These are phyloP conservation scores for Leccinum subgranulosum DNA, from an alignment of 768 basidiomycete species.

Conservation along the genomic window DNA sequence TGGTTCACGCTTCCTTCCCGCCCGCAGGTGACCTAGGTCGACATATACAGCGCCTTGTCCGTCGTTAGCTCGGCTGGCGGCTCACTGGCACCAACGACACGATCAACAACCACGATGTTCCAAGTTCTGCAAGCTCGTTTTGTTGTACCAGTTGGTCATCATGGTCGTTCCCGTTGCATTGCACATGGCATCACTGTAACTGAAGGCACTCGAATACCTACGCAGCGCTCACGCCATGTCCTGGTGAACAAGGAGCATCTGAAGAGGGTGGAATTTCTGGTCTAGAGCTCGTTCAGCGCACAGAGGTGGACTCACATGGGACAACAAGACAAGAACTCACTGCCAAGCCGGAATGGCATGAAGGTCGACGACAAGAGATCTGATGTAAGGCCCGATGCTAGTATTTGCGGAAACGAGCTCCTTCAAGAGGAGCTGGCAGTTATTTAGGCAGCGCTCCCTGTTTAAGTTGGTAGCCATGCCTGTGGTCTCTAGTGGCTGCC, in stretches of 20 bases:
- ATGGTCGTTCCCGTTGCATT: background rate
- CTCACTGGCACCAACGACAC: background rate
- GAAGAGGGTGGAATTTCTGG: conserved; percentile 6
- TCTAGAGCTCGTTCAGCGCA: conserved; percentile 9
- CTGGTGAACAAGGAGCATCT: background rate
- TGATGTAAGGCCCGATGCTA: conserved; percentile 5
- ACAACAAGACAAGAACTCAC: conserved; percentile 14
- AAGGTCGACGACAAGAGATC: conserved; percentile 7
- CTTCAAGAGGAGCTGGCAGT: conserved; percentile 11
- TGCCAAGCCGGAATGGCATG: background rate
- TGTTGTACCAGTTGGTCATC: conserved; percentile 3
- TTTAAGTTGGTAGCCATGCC: conserved; percentile 7
- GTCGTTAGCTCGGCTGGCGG: background rate
- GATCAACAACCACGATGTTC: background rate
- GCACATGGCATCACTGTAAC: conserved; percentile 7
- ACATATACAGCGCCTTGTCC: background rate
- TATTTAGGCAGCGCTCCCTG: conserved; percentile 7
- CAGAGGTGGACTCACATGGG: conserved; percentile 1
- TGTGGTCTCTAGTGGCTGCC: background rate
- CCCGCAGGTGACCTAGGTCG: background rate
- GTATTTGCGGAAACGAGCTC: conserved; percentile 13
- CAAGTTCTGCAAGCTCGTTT: background rate
- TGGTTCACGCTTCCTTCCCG: background rate
- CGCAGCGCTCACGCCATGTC: background rate
- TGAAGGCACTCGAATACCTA: conserved; percentile 3